Conservation (phyloP, 768 basidiomycete genomes). For the Gautieria morchelliformis region DNA sequence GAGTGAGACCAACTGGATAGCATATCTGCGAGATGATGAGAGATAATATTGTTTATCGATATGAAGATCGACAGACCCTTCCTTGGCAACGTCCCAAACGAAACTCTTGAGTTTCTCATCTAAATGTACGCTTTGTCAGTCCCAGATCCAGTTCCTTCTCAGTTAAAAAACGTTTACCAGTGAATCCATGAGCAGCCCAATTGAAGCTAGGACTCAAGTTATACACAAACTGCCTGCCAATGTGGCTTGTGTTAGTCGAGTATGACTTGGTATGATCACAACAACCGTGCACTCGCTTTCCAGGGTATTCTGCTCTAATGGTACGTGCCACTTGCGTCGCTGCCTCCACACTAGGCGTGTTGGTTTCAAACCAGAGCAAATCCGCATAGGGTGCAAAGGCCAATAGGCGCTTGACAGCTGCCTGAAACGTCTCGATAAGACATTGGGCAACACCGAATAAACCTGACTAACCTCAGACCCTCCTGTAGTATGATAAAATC, state of each 20-base stretch:
- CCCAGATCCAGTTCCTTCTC: background rate
- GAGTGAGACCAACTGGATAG: constrained; percentile 81
- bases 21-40: constrained; percentile 45
- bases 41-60: background rate
- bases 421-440: constrained; percentile 23
- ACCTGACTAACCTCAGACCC: constrained; percentile 49
- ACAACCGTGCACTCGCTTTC: constrained; percentile 39
- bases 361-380: constrained; percentile 90
- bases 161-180: constrained; percentile 29
- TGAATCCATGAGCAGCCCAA: constrained; percentile 78
- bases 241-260: constrained; percentile 3
- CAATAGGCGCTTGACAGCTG: constrained; percentile 72
- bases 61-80: constrained; percentile 42
- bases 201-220: constrained; percentile 93
- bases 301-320: constrained; percentile 63
- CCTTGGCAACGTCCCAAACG: constrained; percentile 83
- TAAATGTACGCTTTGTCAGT: constrained; percentile 12
- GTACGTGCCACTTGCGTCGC: constrained; percentile 69
- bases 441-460: background rate
- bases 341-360: constrained; percentile 72
- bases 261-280: background rate
- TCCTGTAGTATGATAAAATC: constrained; percentile 81
- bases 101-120: constrained; percentile 75
- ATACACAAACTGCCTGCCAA: constrained; percentile 72
- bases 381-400: constrained; percentile 83